These are phyloP conservation scores for Penicillium simplicissimum DNA, from an alignment of 495 filamentous ascomycete species.

Conservation along the genomic window DNA sequence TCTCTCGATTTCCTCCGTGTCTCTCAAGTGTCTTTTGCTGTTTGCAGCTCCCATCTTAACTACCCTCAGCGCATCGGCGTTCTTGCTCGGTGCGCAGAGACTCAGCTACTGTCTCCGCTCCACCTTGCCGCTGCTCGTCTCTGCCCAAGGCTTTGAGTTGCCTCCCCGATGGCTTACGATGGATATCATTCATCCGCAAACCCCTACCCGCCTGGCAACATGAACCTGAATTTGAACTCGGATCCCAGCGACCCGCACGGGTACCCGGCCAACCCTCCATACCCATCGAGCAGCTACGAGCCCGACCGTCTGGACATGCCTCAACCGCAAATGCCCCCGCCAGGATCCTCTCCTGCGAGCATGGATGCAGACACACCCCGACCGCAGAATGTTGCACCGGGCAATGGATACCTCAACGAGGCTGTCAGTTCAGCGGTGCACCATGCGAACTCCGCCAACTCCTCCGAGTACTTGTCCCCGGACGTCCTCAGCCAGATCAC, in stretches of 20 bases:
- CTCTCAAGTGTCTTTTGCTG: not conserved
- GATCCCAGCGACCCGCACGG: constrained; percentile 23
- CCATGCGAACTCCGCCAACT: constrained; percentile 34
- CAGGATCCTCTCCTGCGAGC: constrained; percentile 22
- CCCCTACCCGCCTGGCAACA: constrained; percentile 31
- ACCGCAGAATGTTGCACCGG: constrained; percentile 9
- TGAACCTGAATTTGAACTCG: constrained; percentile 28
- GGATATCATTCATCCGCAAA: constrained; percentile 31
- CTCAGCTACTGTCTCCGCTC: not conserved
- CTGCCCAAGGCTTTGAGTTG: not conserved
- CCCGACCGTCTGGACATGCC: constrained; percentile 44
- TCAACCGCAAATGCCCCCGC: constrained; percentile 38
- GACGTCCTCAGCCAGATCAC: constrained; percentile 55
- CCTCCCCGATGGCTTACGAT: constrained; percentile 44
- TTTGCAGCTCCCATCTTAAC: not conserved
- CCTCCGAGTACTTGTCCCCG: constrained; percentile 44
- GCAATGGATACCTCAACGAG: constrained; percentile 43
- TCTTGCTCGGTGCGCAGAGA: constrained; percentile 6
- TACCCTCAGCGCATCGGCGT: constrained; percentile 7
- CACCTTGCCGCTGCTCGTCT: not conserved
- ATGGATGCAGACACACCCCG: constrained; percentile 23
- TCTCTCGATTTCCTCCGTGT: not conserved
- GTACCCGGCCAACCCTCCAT: constrained; percentile 32
- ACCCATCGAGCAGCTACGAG: constrained; percentile 37
- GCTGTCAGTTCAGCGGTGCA: constrained; percentile 50